Conservation (phyloP, 805 yeast genomes). For the Cyberlindnera misumaiensis region DNA sequence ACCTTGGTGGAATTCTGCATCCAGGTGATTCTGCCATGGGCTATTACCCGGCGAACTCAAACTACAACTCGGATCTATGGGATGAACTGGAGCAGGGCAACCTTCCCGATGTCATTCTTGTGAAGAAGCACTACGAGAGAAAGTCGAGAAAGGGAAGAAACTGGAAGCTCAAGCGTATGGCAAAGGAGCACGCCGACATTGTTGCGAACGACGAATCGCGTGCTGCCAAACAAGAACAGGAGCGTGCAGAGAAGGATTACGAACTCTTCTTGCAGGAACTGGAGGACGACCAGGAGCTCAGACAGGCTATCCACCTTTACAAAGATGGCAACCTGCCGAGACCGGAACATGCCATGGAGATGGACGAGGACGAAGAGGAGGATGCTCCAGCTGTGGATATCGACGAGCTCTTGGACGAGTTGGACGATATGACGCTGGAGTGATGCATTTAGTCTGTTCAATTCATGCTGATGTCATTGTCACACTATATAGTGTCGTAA, state of each 20-base stretch:
- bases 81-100: slow-evolving; percentile 58
- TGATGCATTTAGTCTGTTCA: slow-evolving; percentile 24
- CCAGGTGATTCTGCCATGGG: slow-evolving; percentile 97
- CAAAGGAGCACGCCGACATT: slow-evolving; percentile 85
- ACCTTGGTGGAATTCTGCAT: slow-evolving; percentile 88
- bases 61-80: slow-evolving; percentile 83
- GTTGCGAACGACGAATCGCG: slow-evolving; percentile 68
- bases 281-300: slow-evolving; percentile 93
- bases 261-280: slow-evolving; percentile 93
- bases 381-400: slow-evolving; percentile 78
- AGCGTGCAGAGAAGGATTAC: slow-evolving; percentile 89
- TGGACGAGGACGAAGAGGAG: slow-evolving; percentile 50
- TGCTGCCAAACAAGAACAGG: slow-evolving; percentile 81
- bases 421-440: slow-evolving; percentile 87
- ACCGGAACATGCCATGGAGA: slow-evolving; percentile 47
- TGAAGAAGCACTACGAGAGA: slow-evolving; percentile 84
- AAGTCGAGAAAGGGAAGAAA: slow-evolving; percentile 70
- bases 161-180: slow-evolving; percentile 97
- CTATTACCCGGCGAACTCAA: slow-evolving; percentile 76
- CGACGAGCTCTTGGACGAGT: slow-evolving; percentile 89
- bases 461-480: neutral
- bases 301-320: slow-evolving; percentile 85
- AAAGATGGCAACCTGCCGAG: slow-evolving; percentile 46
- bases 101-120: slow-evolving; percentile 79
- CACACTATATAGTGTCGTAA: too few species aligned